Base-by-base conservation (phyloP, 1,284 basidiomycete species). In the Sporisorium scitamineum region DNA sequence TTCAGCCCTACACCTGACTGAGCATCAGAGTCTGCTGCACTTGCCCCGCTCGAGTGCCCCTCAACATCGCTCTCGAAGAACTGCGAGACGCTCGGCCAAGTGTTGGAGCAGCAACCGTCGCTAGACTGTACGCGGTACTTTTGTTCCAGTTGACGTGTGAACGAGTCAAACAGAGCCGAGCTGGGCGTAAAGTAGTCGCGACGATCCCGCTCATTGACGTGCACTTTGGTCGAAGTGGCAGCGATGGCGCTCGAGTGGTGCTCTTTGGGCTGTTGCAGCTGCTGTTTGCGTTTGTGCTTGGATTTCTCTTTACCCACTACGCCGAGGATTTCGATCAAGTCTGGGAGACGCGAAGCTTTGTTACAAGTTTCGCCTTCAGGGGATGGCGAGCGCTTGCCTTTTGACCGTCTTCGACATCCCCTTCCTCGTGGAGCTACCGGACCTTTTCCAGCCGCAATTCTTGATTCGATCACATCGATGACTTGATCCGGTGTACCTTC, bases 141-240 rank as follows among this genome's bases (percentile, higher is more conserved):
- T 20, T 55, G 58, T 45, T 67, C 58, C 20, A 73, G 41, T 16
- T 34, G 26, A 10, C 61, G 59, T 18, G 74, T 71, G 42, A 86
- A 86, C 24, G 74, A 61, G 13, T 66, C 61, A 53, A 86, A 86
- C 9, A 86, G 73, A 8, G 56, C 16, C 2, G 81, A 77, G 26
- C 81, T 80, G 0, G 86, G 85, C 5, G 80, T 81, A 29, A 73
- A 77, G 63, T 85, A 87, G 62, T 87, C 86, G 22, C 82, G 70
- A 4, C 86, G 78, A 51, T 85, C 82, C 10, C 86, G 72, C 64
- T 87, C 86, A 61, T 87, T 87, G 63, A 86, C 81, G 8, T 65
- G 67, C 10, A 67, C 58, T 31, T 68, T 70, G 24, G 41, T 39
- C 3, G 42, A 50, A 2, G 61, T 60, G 8, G 56, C 51, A 20